Base-by-base conservation (phyloP, 495 filamentous ascomycete genomes). In the Cladorrhinum samala region DNA sequence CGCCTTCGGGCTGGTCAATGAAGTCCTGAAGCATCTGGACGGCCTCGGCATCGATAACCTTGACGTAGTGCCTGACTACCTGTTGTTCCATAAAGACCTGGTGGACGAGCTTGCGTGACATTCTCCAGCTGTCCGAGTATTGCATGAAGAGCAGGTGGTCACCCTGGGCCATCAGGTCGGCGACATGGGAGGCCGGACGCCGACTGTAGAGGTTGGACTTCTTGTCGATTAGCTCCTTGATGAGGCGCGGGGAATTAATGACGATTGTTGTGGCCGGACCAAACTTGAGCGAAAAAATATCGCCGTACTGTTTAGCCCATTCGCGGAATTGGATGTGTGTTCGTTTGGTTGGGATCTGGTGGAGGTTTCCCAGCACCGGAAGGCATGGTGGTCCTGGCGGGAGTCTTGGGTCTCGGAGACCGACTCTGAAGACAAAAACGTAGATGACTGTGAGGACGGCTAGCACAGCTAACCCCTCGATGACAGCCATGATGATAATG, bases 21-120 rank as follows among this genome's bases (percentile, higher is more conserved):
- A 75, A 65, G 55, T 80, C 77, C 5, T 62, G 49, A 1, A 75
- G 38, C 67, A 79, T 67, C 58, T 77, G 75, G 0, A 61, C 51
- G 2, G 71, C 66, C 53, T 82, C 78, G 3, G 77, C 77, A 40
- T 77, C 52, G 24, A 67, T 57, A 17, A 75, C 62, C n/a, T 61
- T 59, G 7, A 75, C 42, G 55, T 80, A 68, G 47, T 77, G 60
- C 50, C 71, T 74, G 8, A 71, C 68, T 1, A 69, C 52, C 50
- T 71, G 71, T 25, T 57, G 50, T 45, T 76, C 70, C 37, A 63
- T 71, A 51, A 65, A 62, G 50, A 73, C 68, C 6, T 70, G 65
- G 19, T 70, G 64, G 2, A 79, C 46, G 2, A 78, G 27, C 43
- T 73, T 73, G n/a, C 72, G 66, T 38, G 67, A 71, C 1, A 47